Evolutionary conservation across 225 moss, liverwort and hornwort species (phyloP), one percentile per base, ranked within the genome.

Genomic region (Anthoceros angustus): DNA sequence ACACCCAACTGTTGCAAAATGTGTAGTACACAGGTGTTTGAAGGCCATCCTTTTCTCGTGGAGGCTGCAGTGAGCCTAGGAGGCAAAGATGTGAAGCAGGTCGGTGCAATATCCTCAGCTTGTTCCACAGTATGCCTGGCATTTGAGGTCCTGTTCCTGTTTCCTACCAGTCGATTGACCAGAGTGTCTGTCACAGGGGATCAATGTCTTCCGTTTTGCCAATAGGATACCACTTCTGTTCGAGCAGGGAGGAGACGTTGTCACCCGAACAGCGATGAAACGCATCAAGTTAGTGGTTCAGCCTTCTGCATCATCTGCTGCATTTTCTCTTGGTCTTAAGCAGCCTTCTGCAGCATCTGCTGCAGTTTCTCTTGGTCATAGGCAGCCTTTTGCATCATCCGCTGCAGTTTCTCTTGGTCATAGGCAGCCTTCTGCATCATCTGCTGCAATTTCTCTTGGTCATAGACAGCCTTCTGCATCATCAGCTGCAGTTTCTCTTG

Each of bases 21-120:
- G 45, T 77, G 72, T 80, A 94, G 94, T 80, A 77, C 83, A 21
- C 94, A 94, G 76, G 90, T 94, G 42, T 94, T 94, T 86, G 88
- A 94, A 74, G 94, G 94, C 62, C 94, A 94, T 68, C 94, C 94
- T 70, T 94, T 94, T 64, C 76, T 90, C 50, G 90, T 94, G 42
- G 94, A 94, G 76, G 87, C 94, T 73, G 94, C 90, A 69, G 94
- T 94, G 67, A 94, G 94, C 79, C 82, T 94, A 72, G 94, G 90
- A 50, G 94, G 94, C 55, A 90, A 83, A 74, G 88, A 88, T 75
- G 94, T 94, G 69, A 94, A 94, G 79, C 85, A 80, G 77, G 94
- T 94, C 69, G n/a, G 73, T 67, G 6, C 15, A 14, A n/a, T 67
- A 4, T 42, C 62, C 62, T 38, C 62, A 12, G 16, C 41, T 42